Base-by-base conservation (phyloP, 1,139 yeast species). In the Suhomyces yuchorum region DNA sequence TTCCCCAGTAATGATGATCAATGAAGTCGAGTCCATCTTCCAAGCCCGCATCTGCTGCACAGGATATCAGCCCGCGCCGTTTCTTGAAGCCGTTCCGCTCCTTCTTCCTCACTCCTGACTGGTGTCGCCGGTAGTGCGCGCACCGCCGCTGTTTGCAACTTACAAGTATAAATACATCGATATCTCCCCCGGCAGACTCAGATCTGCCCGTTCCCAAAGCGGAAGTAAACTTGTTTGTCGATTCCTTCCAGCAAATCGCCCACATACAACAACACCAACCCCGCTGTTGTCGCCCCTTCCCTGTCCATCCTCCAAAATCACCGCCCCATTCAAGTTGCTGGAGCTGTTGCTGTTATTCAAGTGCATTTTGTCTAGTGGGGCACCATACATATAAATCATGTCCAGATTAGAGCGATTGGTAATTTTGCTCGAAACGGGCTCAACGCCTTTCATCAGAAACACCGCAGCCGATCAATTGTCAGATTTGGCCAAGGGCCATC, bases 401-500 rank as follows among this genome's bases (percentile, higher is more conserved):
- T 75, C 80, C 26, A 68, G 81, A 53, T 71, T 87, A 61, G 95
- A 87, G 62, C 73, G 95, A 53, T 81, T 86, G 63, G 93, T 86
- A 53, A 81, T 85, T 20, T 73, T 93, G 52, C 73, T 95, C 56
- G 99, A 95, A 69, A 89, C 97, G 3, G 99, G 99, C 12, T 90
- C 97, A 14, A 91, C 98, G 6, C 89, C 90, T 35, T 88, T 90
- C 64, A 95, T 95, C 43, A 80, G 99, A 56, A 90, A 89, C 61
- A 90, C 97, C 11, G 99, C 99, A 0, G 99, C 99, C 2, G 97
- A 93, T 62, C 99, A 95, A 68, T 76, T 95, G 56, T 91, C 97
- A 3, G 98, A 92, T 59, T 78, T 95, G 43, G 98, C 97, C 26
- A 87, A 87, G 64, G 86, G 88, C 39, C 99, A 95, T 59, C 97